Conservation (phyloP, 2,329 filamentous ascomycete genomes). For the Microsporum ferrugineum region DNA sequence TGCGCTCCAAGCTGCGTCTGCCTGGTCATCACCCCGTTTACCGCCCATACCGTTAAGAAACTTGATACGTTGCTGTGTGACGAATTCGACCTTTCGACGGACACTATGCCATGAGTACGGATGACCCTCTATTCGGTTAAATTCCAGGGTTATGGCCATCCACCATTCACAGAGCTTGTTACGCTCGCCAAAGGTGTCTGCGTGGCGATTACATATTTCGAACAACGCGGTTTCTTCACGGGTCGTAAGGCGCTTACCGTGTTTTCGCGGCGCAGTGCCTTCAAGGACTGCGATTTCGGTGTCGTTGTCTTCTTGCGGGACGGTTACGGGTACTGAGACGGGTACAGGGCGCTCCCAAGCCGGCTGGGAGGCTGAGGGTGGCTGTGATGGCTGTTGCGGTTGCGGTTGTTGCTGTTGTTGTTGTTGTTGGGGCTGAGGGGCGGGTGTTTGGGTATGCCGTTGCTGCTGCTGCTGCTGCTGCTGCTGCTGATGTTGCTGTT, state of each 20-base stretch:
- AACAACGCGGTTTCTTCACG: constrained; percentile 32
- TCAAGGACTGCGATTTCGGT: constrained; percentile 12
- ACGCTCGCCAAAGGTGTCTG: constrained; percentile 28
- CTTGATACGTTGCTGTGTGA: constrained; percentile 32
- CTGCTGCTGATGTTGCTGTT: constrained; percentile 13
- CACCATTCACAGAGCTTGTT: constrained; percentile 35
- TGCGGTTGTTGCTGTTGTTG: not conserved
- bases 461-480: not conserved
- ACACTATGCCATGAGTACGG: constrained; percentile 36
- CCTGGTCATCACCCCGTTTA: constrained; percentile 22
- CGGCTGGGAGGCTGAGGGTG: not conserved
- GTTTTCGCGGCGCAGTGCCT: constrained; percentile 18
- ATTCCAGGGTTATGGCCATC: constrained; percentile 29
- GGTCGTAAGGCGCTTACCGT: constrained; percentile 31
- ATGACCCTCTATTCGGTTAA: constrained; percentile 27
- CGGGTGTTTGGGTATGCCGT: not conserved
- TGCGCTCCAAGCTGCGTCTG: constrained; percentile 30
- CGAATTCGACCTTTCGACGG: constrained; percentile 31
- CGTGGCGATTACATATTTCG: constrained; percentile 31
- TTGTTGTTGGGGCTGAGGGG: not conserved
- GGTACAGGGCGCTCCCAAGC: not conserved
- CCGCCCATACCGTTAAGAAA: constrained; percentile 27
- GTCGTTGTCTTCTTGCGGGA: constrained; percentile 4
- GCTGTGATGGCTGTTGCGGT: not conserved
- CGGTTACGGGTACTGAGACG: not conserved